Evolutionary conservation across 169 alveolate genomes (phyloP), one percentile per base, ranked within the genome.

Genomic region (Cryptosporidium parvum): DNA sequence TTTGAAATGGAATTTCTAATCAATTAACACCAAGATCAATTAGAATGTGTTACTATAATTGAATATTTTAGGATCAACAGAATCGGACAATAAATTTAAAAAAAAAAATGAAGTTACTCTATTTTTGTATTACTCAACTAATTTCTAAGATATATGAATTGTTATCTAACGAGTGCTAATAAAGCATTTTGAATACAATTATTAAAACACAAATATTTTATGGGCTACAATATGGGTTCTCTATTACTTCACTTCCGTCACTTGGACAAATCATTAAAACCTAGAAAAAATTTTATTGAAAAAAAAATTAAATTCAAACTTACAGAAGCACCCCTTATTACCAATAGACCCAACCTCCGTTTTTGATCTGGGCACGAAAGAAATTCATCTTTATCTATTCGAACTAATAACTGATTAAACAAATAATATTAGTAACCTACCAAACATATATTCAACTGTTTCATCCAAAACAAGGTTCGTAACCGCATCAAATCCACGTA

Each of bases 401-500:
- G 16, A 48, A 44, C 12, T 8, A 80, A 42, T 29, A 12, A 44
- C 10, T 70, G 31, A 16, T 48, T 23, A 70, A 16, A 21, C n/a
- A 23, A 23, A 39, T 21, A 7, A 23, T 29, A 39, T 5, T 6
- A 58, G 18, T 3, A 59, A 80, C 75, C 7, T 71, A 85, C 93
- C 93, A 31, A 87, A 71, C 23, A 91, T 93, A 33, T 96, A 93
- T 91, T 97, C 99, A 59, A 94, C 92, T 9, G 99, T 97, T 93
- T 97, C 96, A 86, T 98, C 99, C 53, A 98, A 93, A 37, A 96
- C 95, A 69, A 96, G 75, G 73, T 96, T 96, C 48, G 97, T 95
- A 18, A 95, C 91, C 42, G 95, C 98, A 80, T 96, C 98, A 91
- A 96, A 96, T 16, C 97, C 98, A 86, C 94, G 93, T 69, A 96